These are phyloP conservation scores for Serendipita sp. DNA, from an alignment of 768 basidiomycete genomes.

Conservation along the genomic window DNA sequence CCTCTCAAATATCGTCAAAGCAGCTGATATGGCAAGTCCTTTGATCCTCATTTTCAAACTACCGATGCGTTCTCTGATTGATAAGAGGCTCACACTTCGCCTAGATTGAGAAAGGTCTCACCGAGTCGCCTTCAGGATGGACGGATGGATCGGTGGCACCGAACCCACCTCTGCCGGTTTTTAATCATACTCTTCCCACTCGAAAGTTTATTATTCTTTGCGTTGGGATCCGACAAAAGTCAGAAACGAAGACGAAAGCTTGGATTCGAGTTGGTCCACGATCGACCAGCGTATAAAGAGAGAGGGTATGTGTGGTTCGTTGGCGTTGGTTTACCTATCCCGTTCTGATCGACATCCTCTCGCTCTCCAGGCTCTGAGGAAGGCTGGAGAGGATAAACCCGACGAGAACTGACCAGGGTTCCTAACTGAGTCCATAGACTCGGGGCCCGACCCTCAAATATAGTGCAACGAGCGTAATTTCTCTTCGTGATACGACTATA, in stretches of 20 bases:
- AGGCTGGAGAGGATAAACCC: too few relatives aligned
- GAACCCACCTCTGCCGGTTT: slow-evolving; percentile 27
- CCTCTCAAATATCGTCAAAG: slow-evolving; percentile 12
- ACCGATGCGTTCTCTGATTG: slow-evolving; percentile 18
- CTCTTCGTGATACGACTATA: too few relatives aligned
- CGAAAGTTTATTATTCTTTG: slow-evolving; percentile 14
- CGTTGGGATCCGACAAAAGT: slow-evolving; percentile 11
- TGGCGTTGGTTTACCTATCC: too few relatives aligned
- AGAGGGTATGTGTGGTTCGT: too few relatives aligned
- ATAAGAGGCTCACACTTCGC: too few relatives aligned
- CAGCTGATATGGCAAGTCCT: slow-evolving; percentile 2
- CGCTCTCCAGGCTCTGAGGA: too few relatives aligned
- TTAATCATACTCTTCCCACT: slow-evolving; percentile 28
- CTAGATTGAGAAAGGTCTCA: slow-evolving; percentile 20
- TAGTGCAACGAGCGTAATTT: too few relatives aligned
- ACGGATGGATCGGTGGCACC: slow-evolving; percentile 21
- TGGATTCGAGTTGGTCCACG: slow-evolving; percentile 24
- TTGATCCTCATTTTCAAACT: not conserved
- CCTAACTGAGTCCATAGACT: too few relatives aligned
- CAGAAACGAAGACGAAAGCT: slow-evolving; percentile 21
- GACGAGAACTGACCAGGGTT: too few relatives aligned
- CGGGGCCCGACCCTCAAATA: too few relatives aligned
- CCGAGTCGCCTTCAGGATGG: slow-evolving; percentile 17
- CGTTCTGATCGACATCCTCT: too few relatives aligned
- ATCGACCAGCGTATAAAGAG: slow-evolving; percentile 18